Base-by-base conservation (phyloP, 2,329 filamentous ascomycete species). In the Scopulariopsis brevicaulis region DNA sequence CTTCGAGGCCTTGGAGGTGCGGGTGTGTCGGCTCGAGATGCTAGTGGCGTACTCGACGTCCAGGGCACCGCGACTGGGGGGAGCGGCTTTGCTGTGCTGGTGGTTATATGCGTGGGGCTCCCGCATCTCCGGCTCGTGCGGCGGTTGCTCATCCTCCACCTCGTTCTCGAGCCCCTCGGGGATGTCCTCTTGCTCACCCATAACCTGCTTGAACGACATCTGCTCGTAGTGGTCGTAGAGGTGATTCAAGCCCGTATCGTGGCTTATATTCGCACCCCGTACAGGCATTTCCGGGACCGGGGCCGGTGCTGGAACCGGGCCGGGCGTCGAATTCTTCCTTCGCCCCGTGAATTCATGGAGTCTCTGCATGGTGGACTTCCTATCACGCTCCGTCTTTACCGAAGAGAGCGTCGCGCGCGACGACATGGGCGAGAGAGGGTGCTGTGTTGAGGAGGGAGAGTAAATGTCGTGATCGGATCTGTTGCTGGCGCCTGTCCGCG, bases 211-310 rank as follows among this genome's bases (percentile, higher is more conserved):
- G 59, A 80, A 76, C 0, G 78, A 77, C 71, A 77, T 77, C 62
- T 81, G 74, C 65, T 83, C 81, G 63, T 84, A 83, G 63, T 83
- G 79, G 58, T 80, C 71, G 63, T 83, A 83, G 3, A 84, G 69
- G 56, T 76, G 76, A 51, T 78, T 72, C 24, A 82, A 65, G 40
- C 50, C 37, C 8, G 20, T 35, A 11, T 50, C n/a, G 20, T 20
- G 46, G n/a, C 40, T 54, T 12, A 22, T 24, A 24, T 22, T 6
- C 37, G 37, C 37, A 4, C 12, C 37, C 37, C 11, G 7, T 24
- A 24, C 15, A 11, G n/a, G 46, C 15, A 4, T 11, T 24, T 50
- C 46, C 20, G 15, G 3, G 46, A 50, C 20, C 20, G 46, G 4
- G 4, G 28, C 28, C 28, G n/a, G n/a, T n/a, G n/a, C n/a, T n/a